Conservation (phyloP, 306 rosid genomes). For the Pyrus pyrifolia region DNA sequence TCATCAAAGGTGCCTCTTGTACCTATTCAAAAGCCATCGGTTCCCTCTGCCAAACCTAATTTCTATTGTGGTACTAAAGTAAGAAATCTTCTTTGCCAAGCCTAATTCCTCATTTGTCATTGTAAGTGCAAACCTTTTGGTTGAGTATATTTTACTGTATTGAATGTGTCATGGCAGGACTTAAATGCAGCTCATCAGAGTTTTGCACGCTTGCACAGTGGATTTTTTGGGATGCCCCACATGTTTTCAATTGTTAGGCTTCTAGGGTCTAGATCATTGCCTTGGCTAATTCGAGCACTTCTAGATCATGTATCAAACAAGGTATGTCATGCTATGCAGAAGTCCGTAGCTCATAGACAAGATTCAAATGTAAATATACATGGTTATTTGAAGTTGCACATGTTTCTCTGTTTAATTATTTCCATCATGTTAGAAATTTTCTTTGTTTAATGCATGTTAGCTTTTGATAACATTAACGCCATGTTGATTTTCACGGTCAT, state of each 20-base stretch:
- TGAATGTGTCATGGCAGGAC: conserved; percentile 40
- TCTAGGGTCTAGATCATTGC: conserved; percentile 92
- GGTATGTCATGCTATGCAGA: conserved; percentile 37
- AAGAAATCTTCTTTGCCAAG: conserved; percentile 23
- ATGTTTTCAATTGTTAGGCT: conserved; percentile 76
- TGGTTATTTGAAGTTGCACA: not conserved
- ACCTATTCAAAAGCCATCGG: conserved; percentile 93
- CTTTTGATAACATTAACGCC: not conserved
- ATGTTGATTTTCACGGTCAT: conserved; percentile 11
- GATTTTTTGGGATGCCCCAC: conserved; percentile 95
- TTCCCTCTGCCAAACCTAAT: conserved; percentile 88
- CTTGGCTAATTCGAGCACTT: conserved; percentile 94
- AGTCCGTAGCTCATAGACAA: not conserved
- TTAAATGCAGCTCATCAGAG: conserved; percentile 96
- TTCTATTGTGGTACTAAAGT: conserved; percentile 92
- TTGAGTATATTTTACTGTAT: not conserved
- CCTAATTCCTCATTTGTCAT: not conserved
- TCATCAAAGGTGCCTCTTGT: conserved; percentile 58
- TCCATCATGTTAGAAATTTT: not conserved
- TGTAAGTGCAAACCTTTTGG: conserved; percentile 4
- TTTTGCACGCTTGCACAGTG: conserved; percentile 90
- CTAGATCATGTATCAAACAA: conserved; percentile 94
- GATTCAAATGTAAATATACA: not conserved
- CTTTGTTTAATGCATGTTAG: not conserved
- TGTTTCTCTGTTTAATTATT: not conserved